These are phyloP conservation scores for Trypanosoma conorhini DNA, from an alignment of 208 protist genomes.

Conservation along the genomic window DNA sequence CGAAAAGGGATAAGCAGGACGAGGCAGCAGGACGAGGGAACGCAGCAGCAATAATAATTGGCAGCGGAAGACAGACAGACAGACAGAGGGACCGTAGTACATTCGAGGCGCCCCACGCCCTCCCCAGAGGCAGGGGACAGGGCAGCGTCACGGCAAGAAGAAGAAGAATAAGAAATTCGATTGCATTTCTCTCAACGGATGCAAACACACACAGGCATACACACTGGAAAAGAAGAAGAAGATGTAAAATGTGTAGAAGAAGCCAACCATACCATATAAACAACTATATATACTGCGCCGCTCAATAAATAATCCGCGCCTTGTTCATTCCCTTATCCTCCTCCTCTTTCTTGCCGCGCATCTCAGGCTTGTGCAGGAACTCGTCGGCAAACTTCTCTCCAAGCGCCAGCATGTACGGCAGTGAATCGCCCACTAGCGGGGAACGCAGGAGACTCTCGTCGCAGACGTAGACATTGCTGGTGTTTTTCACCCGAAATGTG, in stretches of 20 bases:
- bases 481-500: constrained; percentile 54
- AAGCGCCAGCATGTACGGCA: constrained; percentile 72
- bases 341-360: constrained; percentile 38
- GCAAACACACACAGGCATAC: too few relatives aligned
- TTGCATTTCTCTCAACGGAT: too few relatives aligned
- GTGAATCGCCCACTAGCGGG: constrained; percentile 47
- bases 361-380: constrained; percentile 49
- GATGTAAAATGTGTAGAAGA: neutral
- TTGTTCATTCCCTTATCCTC: constrained; percentile 22
- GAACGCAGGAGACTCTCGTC: constrained; percentile 66
- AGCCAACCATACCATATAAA: neutral
- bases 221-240: too few relatives aligned
- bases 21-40: too few relatives aligned
- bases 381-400: constrained; percentile 65
- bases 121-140: too few relatives aligned
- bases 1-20: too few relatives aligned
- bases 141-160: too few relatives aligned
- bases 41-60: too few relatives aligned
- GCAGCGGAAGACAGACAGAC: too few relatives aligned
- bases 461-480: constrained; percentile 73
- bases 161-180: too few relatives aligned
- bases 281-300: neutral
- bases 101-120: too few relatives aligned
- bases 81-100: too few relatives aligned
- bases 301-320: constrained; percentile 71